phyloP scores from a whole-genome alignment of 2,329 filamentous ascomycete genomes.

The Calonectria pteridis region DNA sequence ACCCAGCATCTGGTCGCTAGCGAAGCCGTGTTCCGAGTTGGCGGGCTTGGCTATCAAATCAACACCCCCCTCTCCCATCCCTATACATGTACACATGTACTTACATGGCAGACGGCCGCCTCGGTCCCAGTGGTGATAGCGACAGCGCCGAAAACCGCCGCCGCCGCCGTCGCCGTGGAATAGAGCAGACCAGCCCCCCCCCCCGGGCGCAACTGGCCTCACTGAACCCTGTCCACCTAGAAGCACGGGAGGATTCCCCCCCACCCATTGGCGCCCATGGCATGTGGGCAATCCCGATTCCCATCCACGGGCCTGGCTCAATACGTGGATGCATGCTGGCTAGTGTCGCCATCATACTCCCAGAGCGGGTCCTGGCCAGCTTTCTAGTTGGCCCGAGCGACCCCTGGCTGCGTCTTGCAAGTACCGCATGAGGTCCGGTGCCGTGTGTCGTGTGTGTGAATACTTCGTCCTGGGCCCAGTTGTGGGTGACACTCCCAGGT shows the following conservation, averaged over 20 bases:
- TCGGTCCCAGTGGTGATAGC: not conserved
- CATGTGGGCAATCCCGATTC: conserved; percentile 8
- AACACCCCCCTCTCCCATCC: not conserved
- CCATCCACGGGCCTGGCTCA: not conserved
- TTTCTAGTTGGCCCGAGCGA: not conserved
- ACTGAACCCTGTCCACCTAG: not conserved
- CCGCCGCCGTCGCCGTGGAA: not conserved
- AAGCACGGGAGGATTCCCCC: not conserved
- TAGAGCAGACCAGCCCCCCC: not conserved
- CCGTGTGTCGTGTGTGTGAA: conserved; percentile 5
- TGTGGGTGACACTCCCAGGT: conserved; percentile 1
- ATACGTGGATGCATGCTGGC: conserved; percentile 6
- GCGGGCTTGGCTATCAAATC: not conserved
- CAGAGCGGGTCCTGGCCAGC: not conserved
- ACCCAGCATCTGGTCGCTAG: not conserved
- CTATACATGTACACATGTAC: not conserved
- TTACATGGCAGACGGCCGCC: not conserved
- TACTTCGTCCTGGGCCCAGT: not conserved
- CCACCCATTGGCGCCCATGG: not conserved
- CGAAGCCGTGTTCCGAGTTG: not conserved
- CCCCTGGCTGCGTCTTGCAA: not conserved
- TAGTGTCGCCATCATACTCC: not conserved
- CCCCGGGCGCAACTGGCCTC: not conserved
- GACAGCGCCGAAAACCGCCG: conserved; percentile 1
- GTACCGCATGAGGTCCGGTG: not conserved